phyloP scores from a whole-genome alignment of 257 asterid genomes.

The Parsonsia alboflavescens region DNA sequence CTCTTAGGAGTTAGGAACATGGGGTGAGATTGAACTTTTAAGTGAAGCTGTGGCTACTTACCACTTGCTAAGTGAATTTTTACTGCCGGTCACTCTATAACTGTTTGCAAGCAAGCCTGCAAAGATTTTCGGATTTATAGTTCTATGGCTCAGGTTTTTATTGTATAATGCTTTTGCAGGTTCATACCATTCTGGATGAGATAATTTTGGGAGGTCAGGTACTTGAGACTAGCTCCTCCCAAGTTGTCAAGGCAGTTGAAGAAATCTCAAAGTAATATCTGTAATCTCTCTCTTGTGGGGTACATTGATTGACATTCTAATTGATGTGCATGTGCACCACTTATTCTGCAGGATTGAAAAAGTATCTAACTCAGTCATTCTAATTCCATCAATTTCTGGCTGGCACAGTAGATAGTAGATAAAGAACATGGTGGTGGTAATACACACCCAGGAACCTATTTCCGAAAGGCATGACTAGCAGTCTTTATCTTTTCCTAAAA shows the following conservation, averaged over 20 bases:
- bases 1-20: neutral
- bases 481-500: neutral
- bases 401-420: slow-evolving; percentile 66
- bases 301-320: neutral
- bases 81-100: neutral
- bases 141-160: neutral
- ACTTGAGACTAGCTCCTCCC: slow-evolving; percentile 77
- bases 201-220: slow-evolving; percentile 94
- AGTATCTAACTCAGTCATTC: slow-evolving; percentile 35
- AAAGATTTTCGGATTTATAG: neutral
- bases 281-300: slow-evolving; percentile 10
- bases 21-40: neutral
- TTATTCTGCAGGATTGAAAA: slow-evolving; percentile 62
- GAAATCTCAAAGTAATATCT: slow-evolving; percentile 58
- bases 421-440: neutral
- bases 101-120: neutral
- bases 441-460: neutral
- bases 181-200: slow-evolving; percentile 87
- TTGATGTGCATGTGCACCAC: slow-evolving; percentile 18
- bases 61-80: neutral
- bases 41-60: too few species aligned
- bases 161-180: slow-evolving; percentile 38
- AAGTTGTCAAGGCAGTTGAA: slow-evolving; percentile 70
- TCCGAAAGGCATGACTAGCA: neutral
- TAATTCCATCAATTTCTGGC: slow-evolving; percentile 45